These are phyloP conservation scores for Globisporangium canariense DNA, from an alignment of 352 stramenopile genomes.

Conservation along the genomic window DNA sequence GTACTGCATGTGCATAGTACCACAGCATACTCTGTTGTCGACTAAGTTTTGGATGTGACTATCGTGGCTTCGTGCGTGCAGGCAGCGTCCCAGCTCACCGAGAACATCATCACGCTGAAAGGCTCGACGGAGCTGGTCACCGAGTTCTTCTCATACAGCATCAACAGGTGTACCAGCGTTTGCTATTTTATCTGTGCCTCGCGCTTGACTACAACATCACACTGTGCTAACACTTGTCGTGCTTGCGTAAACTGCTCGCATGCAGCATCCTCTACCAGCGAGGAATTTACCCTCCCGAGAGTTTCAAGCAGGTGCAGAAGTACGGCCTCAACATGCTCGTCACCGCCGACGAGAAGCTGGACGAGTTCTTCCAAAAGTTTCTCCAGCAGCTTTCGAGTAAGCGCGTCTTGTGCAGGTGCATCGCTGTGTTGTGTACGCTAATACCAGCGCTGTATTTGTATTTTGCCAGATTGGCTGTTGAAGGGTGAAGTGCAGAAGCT, in stretches of 20 bases:
- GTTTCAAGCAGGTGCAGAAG: conserved; percentile 96
- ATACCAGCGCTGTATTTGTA: background rate
- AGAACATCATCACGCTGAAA: conserved; percentile 98
- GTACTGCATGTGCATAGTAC: too few relatives aligned
- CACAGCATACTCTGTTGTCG: background rate
- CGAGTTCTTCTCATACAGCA: conserved; percentile 99
- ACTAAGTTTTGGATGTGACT: background rate
- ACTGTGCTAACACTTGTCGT: conserved; percentile 8
- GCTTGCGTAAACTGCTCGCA: background rate
- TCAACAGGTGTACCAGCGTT: conserved; percentile 90
- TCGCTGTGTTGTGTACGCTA: background rate
- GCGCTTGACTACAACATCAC: background rate
- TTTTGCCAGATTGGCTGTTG: conserved; percentile 89
- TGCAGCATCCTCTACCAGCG: conserved; percentile 93
- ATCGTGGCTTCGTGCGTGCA: conserved; percentile 15
- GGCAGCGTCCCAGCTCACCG: conserved; percentile 62
- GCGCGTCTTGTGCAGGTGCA: conserved; percentile 5
- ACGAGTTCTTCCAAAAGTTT: conserved; percentile 94
- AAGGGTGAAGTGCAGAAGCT: conserved; percentile 96
- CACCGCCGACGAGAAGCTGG: conserved; percentile 95
- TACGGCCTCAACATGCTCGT: conserved; percentile 99
- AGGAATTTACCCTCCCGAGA: conserved; percentile 99
- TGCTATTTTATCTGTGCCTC: background rate
- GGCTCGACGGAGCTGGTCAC: conserved; percentile 98
- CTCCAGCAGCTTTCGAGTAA: conserved; percentile 87